Percentiles rank a stretch among this genome's conserved stretches.
Conservation (phyloP, 257 asterid genomes). For the Solanum chiquidenum region DNA sequence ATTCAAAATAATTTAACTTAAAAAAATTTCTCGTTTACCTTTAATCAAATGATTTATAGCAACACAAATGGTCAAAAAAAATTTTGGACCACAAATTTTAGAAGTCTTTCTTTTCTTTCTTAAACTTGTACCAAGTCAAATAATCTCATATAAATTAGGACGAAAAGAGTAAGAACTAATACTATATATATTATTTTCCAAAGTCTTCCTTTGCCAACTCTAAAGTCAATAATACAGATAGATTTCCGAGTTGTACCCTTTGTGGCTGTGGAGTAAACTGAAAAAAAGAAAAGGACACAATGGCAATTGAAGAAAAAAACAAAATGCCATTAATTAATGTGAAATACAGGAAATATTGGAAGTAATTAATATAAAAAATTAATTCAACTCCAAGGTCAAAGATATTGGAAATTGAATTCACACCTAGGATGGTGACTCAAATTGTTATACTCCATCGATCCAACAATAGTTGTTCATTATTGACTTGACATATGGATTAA, state of each 20-base stretch:
- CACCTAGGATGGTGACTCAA: not conserved
- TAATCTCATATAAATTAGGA: no score
- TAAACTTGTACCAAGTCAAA: no score
- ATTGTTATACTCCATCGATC: not conserved
- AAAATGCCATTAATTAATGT: not conserved
- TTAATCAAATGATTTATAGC: not conserved
- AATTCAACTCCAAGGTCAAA: not conserved
- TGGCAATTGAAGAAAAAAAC: not conserved
- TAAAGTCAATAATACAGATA: not conserved
- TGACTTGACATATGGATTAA: not conserved
- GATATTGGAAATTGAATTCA: not conserved
- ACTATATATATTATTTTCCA: not conserved
- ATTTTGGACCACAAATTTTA: no score
- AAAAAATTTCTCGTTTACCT: no score
- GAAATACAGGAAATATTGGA: not conserved
- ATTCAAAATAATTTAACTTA: not conserved
- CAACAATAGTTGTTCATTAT: no score
- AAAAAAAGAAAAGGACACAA: not conserved
- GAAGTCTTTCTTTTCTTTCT: not conserved
- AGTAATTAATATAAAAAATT: not conserved
- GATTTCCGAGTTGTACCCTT: not conserved
- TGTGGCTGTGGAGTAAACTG: not conserved
- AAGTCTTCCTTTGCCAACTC: not conserved
- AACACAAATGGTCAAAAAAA: no score
- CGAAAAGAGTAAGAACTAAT: not conserved